Evolutionary conservation across 1,139 yeast genomes (phyloP).

Genomic region (Arxiozyma heterogenica): DNA sequence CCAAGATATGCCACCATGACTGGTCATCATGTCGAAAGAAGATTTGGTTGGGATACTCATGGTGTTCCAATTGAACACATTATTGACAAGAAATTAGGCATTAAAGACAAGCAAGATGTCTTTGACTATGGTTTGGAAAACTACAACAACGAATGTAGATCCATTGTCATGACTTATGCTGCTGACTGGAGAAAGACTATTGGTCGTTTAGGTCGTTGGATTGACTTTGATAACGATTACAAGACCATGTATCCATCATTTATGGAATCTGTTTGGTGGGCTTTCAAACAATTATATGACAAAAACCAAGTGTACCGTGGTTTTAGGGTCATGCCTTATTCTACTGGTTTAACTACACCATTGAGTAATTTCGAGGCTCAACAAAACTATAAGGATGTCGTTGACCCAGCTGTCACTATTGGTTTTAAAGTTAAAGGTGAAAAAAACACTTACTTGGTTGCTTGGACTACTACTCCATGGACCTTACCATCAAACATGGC

Average conservation of each 20-base stretch:
- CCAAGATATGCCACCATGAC: conserved; percentile 98
- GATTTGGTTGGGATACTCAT: conserved; percentile 99
- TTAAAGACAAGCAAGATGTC: conserved; percentile 89
- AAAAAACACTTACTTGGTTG: conserved; percentile 74
- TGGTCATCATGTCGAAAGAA: conserved; percentile 90
- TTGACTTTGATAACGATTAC: conserved; percentile 96
- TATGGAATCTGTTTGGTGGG: conserved; percentile 99
- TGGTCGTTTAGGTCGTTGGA: conserved; percentile 96
- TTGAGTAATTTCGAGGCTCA: conserved; percentile 97
- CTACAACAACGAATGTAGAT: conserved; percentile 88
- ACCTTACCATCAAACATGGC: conserved; percentile 92
- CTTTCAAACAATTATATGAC: conserved; percentile 75
- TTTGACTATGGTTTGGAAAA: conserved; percentile 88
- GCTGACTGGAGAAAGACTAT: conserved; percentile 89
- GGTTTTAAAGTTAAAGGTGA: conserved; percentile 79
- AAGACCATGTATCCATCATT: conserved; percentile 91
- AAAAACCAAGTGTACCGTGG: conserved; percentile 91
- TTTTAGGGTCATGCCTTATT: conserved; percentile 95
- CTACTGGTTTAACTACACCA: conserved; percentile 95
- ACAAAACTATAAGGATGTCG: conserved; percentile 93
- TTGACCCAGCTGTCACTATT: conserved; percentile 92
- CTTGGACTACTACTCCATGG: conserved; percentile 99
- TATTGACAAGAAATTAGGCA: conserved; percentile 93
- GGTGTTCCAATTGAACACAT: conserved; percentile 98
- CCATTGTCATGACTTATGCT: conserved; percentile 96